Base-by-base conservation (phyloP, 345 rosid genomes). In the Toxicodendron radicans region DNA sequence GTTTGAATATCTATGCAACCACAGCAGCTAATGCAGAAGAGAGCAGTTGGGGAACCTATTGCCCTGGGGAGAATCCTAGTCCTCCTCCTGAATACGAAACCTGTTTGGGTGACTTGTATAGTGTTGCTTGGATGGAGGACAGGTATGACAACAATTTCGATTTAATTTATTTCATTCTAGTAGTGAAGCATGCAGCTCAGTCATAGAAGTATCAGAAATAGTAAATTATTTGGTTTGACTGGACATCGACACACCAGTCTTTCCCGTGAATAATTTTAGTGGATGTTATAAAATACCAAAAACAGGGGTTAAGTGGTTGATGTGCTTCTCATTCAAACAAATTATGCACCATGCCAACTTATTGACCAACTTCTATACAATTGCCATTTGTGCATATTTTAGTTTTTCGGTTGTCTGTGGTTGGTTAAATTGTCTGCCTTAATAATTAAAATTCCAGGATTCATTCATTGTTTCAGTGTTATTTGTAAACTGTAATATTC, bases 81-180 rank as follows among this genome's bases (percentile, higher is more conserved):
- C 92, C 93, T 81, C 99, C 98, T 8, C 89, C 90, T 2, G 97
- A 93, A 79, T 96, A 90, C 66, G 94, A 90, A 43, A 96, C 98
- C 75, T 96, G 99, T 83, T 83, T 96, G 82, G 99, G 99, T 64
- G 99, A 93, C 90, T 83, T 96, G 74, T 96, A 93, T 75, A 96
- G 99, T 74, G 86, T 93, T 75, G 91, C 97, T 70, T 92, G 98
- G 99, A 96, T 96, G 98, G 99, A 96, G 84, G 98, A 93, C 69
- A 90, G 98, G 99, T 93, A 83, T 64, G 76, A 68, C 20, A 70
- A n/a, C 30, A 3, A 58, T 58, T 30, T 45, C 16, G 13, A 41
- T 18, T 61, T 69, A 27, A 27, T 27, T 27, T 2, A 27, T 27
- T 27, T 70, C 52, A 56, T 48, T 23, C 10, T 45, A 27, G 70